Evolutionary conservation across 495 filamentous ascomycete genomes (phyloP).

Genomic region (Chaetomidium leptoderma): DNA sequence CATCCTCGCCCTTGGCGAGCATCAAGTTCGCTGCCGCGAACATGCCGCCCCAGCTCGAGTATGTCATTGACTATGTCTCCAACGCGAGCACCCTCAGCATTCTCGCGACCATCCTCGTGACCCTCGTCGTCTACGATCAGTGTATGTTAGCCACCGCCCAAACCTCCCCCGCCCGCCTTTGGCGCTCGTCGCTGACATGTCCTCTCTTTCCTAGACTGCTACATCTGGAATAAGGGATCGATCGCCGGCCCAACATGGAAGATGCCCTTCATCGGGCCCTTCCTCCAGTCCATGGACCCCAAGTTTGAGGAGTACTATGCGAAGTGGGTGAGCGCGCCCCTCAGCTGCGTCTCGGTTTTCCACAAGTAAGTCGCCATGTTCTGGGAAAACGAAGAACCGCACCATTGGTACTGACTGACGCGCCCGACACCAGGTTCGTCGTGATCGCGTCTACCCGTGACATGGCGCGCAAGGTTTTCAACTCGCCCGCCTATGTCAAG

Average conservation of each 20-base stretch:
- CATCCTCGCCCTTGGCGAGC: slow-evolving; percentile 70
- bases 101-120: slow-evolving; percentile 58
- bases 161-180: neutral
- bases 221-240: slow-evolving; percentile 77
- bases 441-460: slow-evolving; percentile 95
- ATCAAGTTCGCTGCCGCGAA: slow-evolving; percentile 48
- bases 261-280: slow-evolving; percentile 92
- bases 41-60: slow-evolving; percentile 43
- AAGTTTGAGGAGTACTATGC: slow-evolving; percentile 84
- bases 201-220: slow-evolving; percentile 61
- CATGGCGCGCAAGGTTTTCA: slow-evolving; percentile 95
- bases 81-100: slow-evolving; percentile 61
- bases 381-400: neutral
- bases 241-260: slow-evolving; percentile 83
- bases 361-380: slow-evolving; percentile 71
- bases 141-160: slow-evolving; percentile 48
- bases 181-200: slow-evolving; percentile 10
- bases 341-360: slow-evolving; percentile 98
- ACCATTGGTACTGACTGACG: neutral
- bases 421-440: slow-evolving; percentile 68
- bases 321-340: slow-evolving; percentile 84
- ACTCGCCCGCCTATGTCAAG: slow-evolving; percentile 87
- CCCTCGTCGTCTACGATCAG: slow-evolving; percentile 81
- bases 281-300: slow-evolving; percentile 86
- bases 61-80: slow-evolving; percentile 40